These are phyloP conservation scores for Emergomyces orientalis DNA, from an alignment of 2,329 filamentous ascomycete genomes.

Conservation along the genomic window DNA sequence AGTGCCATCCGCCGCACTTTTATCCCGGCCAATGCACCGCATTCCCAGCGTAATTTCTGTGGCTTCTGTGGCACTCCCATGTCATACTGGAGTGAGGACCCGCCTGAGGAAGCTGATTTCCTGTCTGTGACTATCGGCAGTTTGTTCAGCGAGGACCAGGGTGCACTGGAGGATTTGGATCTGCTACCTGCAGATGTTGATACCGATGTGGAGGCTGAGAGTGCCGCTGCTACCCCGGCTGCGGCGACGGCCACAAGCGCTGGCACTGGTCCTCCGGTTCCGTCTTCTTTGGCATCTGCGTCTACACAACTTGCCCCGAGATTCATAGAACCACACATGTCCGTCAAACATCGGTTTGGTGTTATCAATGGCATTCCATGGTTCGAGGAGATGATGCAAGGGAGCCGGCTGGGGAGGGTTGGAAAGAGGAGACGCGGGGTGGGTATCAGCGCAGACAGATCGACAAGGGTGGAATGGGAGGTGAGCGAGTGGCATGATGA, in stretches of 20 bases:
- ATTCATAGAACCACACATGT: slow-evolving; percentile 18
- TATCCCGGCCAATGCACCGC: slow-evolving; percentile 48
- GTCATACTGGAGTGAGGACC: slow-evolving; percentile 71
- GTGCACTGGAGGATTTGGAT: slow-evolving; percentile 62
- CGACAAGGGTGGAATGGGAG: slow-evolving; percentile 69
- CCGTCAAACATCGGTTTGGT: slow-evolving; percentile 31
- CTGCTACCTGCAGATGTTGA: slow-evolving; percentile 50
- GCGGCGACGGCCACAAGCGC: not conserved
- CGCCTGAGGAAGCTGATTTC: slow-evolving; percentile 60
- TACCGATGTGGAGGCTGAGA: slow-evolving; percentile 25
- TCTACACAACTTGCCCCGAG: slow-evolving; percentile 11
- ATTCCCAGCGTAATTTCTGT: slow-evolving; percentile 70
- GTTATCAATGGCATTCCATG: slow-evolving; percentile 58
- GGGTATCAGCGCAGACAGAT: slow-evolving; percentile 53
- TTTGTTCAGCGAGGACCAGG: slow-evolving; percentile 60
- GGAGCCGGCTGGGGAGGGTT: slow-evolving; percentile 61
- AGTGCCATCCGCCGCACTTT: slow-evolving; percentile 58
- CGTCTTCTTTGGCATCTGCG: slow-evolving; percentile 10
- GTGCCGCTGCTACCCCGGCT: not conserved
- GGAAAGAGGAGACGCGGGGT: slow-evolving; percentile 51
- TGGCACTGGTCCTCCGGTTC: not conserved
- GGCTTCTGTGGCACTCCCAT: slow-evolving; percentile 84
- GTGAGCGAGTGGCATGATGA: slow-evolving; percentile 61
- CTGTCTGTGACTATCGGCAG: slow-evolving; percentile 77
- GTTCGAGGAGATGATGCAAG: slow-evolving; percentile 74